Evolutionary conservation across 2,329 filamentous ascomycete species (phyloP), one percentile per base, ranked within the genome.

Genomic region (Diplodia corticola): DNA sequence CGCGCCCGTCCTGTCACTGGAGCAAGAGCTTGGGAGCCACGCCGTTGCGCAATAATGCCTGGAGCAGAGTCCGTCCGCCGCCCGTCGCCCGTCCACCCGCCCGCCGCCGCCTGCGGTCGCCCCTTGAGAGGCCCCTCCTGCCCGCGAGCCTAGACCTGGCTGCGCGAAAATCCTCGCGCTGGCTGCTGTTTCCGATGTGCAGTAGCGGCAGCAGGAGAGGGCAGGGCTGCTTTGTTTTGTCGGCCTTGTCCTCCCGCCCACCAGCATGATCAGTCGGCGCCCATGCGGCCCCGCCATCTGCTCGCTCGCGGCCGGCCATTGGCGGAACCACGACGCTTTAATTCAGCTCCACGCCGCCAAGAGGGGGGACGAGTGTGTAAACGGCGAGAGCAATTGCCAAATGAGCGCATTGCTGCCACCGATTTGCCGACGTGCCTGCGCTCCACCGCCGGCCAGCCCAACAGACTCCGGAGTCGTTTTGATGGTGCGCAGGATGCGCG

Each of bases 131-230:
- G 37, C 53, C 53, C 55, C 55, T 60, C 55, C 26, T 48, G 55
- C 13, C 40, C 40, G 37, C 55, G 55, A 30, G 40, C 26, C 57
- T 46, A 61, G 57, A 61, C 57, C 57, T 20, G 57, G 22, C 57
- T 61, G 57, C 57, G 57, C 57, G 57, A 61, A 49, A 61, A 49
- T 61, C 40, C 37, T 40, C 55, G 37, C 55, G 22, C 24, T 59
- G 20, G 55, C 55, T 59, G 40, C 57, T 48, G 57, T 61, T 61
- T 61, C 57, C 57, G 57, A 61, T 61, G 57, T 61, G 57, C 40
- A 61, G 57, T 61, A 61, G 57, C 37, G 55, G 40, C 55, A 46
- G 55, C 55, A 48, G 15, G 12, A n/a, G 55, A 46, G 55, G 40
- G 37, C 53, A 30, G 30, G 10, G 15, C 24, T 59, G 35, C 57